A percentile compares a stretch with the other conserved stretches of the same genome.
phyloP scores from a whole-genome alignment of 305 asterid genomes.

The Fraxinus sp. region DNA sequence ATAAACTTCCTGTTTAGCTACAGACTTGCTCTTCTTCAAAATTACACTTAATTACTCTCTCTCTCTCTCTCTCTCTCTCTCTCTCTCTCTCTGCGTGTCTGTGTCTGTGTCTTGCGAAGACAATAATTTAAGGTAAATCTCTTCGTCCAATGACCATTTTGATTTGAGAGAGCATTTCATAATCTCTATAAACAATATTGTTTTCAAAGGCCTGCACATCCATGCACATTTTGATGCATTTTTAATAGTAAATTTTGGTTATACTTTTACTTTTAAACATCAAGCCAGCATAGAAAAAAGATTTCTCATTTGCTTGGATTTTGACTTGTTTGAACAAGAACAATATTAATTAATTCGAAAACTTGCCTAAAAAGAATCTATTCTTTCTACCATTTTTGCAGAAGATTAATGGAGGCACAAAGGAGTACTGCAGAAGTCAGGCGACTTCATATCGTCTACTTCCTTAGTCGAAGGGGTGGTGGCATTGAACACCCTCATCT shows the following conservation, averaged over 20 bases:
- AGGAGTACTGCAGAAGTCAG: constrained; percentile 63
- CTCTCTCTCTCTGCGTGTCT: too few species aligned
- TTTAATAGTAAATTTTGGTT: constrained; percentile 19
- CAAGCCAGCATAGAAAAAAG: constrained; percentile 54
- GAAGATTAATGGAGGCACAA: constrained; percentile 71
- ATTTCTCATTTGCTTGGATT: constrained; percentile 28
- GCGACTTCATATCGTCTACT: constrained; percentile 72
- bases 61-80: neutral
- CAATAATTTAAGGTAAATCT: constrained; percentile 10
- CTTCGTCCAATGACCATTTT: constrained; percentile 34
- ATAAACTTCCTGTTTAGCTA: constrained; percentile 18
- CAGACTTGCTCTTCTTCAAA: constrained; percentile 16
- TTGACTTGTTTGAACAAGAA: neutral
- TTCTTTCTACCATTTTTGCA: constrained; percentile 21
- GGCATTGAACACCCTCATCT: constrained; percentile 89
- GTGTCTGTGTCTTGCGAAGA: neutral
- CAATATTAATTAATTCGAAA: neutral
- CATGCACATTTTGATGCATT: constrained; percentile 21
- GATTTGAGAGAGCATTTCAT: neutral
- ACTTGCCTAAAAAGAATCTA: constrained; percentile 40
- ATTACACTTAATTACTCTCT: neutral
- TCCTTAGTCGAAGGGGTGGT: constrained; percentile 80
- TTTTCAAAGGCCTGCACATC: constrained; percentile 46
- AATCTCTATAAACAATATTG: constrained; percentile 7
- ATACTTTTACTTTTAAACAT: constrained; percentile 18